Conservation (phyloP, 169 alveolate species). For the Cryptosporidium canis region DNA sequence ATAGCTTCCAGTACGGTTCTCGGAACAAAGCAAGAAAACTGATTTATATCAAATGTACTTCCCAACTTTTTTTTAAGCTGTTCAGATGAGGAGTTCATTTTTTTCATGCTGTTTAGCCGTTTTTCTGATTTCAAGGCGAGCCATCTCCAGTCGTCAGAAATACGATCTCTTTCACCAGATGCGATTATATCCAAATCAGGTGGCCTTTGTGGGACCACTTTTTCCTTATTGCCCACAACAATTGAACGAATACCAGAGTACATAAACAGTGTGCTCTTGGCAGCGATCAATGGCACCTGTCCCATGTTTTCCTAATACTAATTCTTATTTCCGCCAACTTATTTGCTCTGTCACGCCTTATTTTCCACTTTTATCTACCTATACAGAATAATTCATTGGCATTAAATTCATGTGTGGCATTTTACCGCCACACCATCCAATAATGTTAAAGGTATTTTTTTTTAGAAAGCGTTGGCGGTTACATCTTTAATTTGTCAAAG, state of each 20-base stretch:
- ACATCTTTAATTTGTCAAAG: conserved; percentile 4
- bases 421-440: conserved; percentile 12
- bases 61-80: conserved; percentile 69
- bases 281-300: conserved; percentile 60
- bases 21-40: conserved; percentile 82
- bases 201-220: conserved; percentile 63
- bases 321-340: background rate
- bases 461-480: background rate
- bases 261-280: conserved; percentile 54
- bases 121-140: conserved; percentile 79
- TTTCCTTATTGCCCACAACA: conserved; percentile 52
- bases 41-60: conserved; percentile 76
- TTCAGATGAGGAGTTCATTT: conserved; percentile 70
- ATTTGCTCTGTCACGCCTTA: background rate
- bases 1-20: conserved; percentile 83
- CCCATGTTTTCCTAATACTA: conserved; percentile 24
- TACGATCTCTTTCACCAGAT: conserved; percentile 74
- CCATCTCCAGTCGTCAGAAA: conserved; percentile 83
- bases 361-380: background rate
- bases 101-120: conserved; percentile 75
- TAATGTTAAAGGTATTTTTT: background rate
- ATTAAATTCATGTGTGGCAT: background rate
- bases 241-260: conserved; percentile 60
- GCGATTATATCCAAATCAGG: conserved; percentile 60
- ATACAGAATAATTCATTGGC: background rate